Evolutionary conservation across 257 asterid species (phyloP).

Genomic region (Catharanthus roseus): DNA sequence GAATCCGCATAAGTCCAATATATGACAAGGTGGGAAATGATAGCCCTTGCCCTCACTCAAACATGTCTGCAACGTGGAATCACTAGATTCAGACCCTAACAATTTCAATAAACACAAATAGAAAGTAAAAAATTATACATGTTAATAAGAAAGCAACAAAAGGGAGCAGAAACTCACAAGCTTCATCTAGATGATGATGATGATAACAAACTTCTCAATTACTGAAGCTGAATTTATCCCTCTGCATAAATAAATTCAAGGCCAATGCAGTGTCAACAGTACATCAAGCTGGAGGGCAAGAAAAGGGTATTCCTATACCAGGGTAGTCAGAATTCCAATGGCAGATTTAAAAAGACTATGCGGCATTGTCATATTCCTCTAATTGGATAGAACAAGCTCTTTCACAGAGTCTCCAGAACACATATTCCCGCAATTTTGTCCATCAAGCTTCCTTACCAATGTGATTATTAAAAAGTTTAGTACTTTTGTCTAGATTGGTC

Average conservation of each 20-base stretch:
- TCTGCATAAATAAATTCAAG: neutral
- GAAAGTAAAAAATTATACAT: neutral
- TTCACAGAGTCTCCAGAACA: no score
- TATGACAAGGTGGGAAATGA: constrained; percentile 79
- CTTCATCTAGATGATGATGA: constrained; percentile 16
- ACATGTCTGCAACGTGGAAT: constrained; percentile 55
- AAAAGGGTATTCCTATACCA: neutral
- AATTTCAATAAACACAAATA: neutral
- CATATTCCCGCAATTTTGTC: no score
- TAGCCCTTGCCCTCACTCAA: constrained; percentile 72
- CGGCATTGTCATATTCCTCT: no score
- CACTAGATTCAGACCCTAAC: constrained; percentile 10
- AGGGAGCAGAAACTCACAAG: constrained; percentile 22
- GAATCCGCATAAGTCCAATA: constrained; percentile 57
- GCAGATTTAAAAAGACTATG: no score
- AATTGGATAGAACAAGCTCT: no score
- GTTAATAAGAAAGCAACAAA: neutral
- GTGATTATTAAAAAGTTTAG: no score
- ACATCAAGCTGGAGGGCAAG: neutral
- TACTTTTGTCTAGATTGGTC: no score
- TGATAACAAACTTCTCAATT: neutral
- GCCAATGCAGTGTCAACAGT: neutral
- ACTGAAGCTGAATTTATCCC: neutral
- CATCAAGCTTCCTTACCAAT: no score
- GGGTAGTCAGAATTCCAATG: neutral